Evolutionary conservation across 1,284 basidiomycete genomes (phyloP), one percentile per base, ranked within the genome.

Genomic region (Melampsora larici-populina): DNA sequence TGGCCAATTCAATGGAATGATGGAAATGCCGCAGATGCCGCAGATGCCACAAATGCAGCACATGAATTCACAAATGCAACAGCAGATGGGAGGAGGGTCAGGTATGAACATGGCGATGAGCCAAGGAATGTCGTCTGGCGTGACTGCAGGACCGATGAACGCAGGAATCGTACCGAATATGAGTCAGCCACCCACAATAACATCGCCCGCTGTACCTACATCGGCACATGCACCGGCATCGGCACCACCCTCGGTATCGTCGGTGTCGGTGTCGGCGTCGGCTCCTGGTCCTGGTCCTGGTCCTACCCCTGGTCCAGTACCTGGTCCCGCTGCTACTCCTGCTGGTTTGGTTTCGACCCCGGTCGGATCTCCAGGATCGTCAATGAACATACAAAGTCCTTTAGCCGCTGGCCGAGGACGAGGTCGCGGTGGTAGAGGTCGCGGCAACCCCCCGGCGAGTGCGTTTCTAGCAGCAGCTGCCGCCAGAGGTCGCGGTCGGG

Each of bases 401-500:
- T 36, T 63, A 31, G 36, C 58, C n/a, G 65, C 51, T 46, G 68
- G 75, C 13, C 66, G 75, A 64, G 68, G 75, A 1, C 8, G 55
- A 24, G 68, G 64, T 48, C 66, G 74, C n/a, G 31, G 2, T 7
- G 75, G 60, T n/a, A 69, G 75, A 63, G 67, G 67, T 33, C 55
- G 68, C 48, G 67, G 74, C 3, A 67, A 67, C 40, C 64, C 66
- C 17, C 75, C 68, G 48, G 68, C 75, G 15, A 78, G 75, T 70
- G 75, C 75, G 9, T 78, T 78, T 26, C 36, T 78, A 46, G 75
- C 75, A 62, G 75, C 75, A 29, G 75, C 75, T 49, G 75, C 75
- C 58, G 75, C 75, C 31, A 66, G 75, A 13, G 75, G 75, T 48
- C 55, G 75, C n/a, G 75, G 75, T n/a, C 67, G 75, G 29, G 75